These are phyloP conservation scores for Gliomastix tumulicola DNA, from an alignment of 2,329 filamentous ascomycete genomes.

Conservation along the genomic window DNA sequence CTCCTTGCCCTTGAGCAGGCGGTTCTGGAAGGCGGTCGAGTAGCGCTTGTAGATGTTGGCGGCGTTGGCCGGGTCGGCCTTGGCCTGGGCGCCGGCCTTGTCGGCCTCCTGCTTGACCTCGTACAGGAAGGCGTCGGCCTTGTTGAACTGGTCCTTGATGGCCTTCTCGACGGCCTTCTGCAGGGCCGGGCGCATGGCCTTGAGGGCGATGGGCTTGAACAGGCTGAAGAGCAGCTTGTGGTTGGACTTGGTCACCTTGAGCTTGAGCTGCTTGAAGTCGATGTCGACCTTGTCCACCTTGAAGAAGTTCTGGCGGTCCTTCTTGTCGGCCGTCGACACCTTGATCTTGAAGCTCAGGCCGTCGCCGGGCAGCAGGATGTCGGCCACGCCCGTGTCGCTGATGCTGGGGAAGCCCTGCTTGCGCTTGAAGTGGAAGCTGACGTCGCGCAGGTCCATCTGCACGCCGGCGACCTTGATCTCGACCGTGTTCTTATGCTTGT, in stretches of 20 bases:
- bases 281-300: conserved; percentile 88
- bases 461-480: conserved; percentile 84
- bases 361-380: conserved; percentile 79
- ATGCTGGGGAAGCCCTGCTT: conserved; percentile 89
- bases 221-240: conserved; percentile 86
- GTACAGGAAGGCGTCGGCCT: conserved; percentile 67
- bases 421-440: conserved; percentile 91
- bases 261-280: conserved; percentile 70
- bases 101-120: conserved; percentile 79
- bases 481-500: conserved; percentile 72
- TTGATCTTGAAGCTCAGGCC: conserved; percentile 91
- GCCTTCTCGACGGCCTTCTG: conserved; percentile 86
- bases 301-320: conserved; percentile 78
- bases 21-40: conserved; percentile 65
- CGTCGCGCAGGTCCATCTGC: conserved; percentile 85
- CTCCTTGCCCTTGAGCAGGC: conserved; percentile 68
- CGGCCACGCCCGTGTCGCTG: conserved; percentile 80
- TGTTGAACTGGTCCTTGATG: conserved; percentile 74
- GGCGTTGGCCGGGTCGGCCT: conserved; percentile 58
- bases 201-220: conserved; percentile 82
- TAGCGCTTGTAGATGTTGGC: conserved; percentile 87
- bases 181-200: conserved; percentile 74
- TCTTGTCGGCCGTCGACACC: conserved; percentile 71
- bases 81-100: conserved; percentile 53
- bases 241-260: conserved; percentile 91